Base-by-base conservation (phyloP, 371 early-diverging fungal species). In the Dichotomocladium elegans region DNA sequence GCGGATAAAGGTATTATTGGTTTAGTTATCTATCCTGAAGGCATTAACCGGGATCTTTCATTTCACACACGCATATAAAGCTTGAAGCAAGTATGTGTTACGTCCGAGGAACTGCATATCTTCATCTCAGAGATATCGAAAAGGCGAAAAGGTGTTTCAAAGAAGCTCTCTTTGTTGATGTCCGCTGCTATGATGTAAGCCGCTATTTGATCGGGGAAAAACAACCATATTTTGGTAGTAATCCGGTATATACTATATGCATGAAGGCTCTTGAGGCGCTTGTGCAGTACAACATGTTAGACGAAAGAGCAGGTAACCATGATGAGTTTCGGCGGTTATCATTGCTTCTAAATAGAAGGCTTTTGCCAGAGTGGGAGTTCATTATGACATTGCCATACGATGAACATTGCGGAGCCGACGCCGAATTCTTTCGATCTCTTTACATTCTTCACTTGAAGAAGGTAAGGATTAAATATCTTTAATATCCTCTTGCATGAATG, bases 11-110 rank as follows among this genome's bases (percentile, higher is more conserved):
- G 55, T 53, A 35, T 33, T 4, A 4, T 9, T 3, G 4, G 6
- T 6, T 45, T 19, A 19, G 12, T 22, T 26, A 0, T 10, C 12
- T n/a, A 41, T 26, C 19, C 17, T 30, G 14, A 3, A 29, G 24
- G 12, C 24, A 3, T 35, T n/a, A 35, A 35, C 10, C 3, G 2
- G 10, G 34, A n/a, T 10, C 34, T 2, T 2, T 12, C 22, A 21
- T n/a, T 19, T 30, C 8, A 45, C 15, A n/a, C 21, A 51, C 27
- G 15, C 21, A 41, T 51, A 6, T 17, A 4, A 31, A 87, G 81
- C 57, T 84, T 26, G 84, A 82, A 58, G 70, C 89, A n/a, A 65
- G 76, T 8, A 75, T 87, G 74, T 82, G 79, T 35, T 85, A 77
- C 59, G 72, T 85, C 5, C 69, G 83, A 50, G 91, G 89, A 30